Percentiles rank a stretch among this genome's conserved stretches.
phyloP scores from a whole-genome alignment of 2,329 filamentous ascomycete species.

The Zasmidium citrigriseum region DNA sequence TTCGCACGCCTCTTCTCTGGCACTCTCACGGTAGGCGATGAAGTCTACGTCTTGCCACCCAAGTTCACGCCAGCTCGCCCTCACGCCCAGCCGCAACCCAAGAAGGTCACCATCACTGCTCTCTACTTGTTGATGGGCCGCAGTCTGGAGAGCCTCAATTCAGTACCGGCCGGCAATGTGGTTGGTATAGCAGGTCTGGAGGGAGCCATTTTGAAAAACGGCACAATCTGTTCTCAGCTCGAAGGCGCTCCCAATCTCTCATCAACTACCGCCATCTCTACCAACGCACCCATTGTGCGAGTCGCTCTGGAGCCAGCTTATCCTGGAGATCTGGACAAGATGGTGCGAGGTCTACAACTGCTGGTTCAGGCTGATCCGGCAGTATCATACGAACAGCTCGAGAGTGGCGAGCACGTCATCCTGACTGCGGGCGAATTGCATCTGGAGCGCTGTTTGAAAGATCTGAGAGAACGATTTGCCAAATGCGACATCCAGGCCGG shows the following conservation, averaged over 20 bases:
- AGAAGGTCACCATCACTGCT: conserved; percentile 80
- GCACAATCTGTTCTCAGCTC: conserved; percentile 84
- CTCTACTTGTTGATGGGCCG: conserved; percentile 96
- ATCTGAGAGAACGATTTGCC: conserved; percentile 88
- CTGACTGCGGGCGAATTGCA: conserved; percentile 93
- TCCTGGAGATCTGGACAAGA: conserved; percentile 87
- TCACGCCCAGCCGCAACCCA: conserved; percentile 69
- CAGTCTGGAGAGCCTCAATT: conserved; percentile 76
- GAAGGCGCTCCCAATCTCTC: conserved; percentile 88
- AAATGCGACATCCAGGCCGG: conserved; percentile 93
- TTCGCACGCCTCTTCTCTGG: conserved; percentile 95
- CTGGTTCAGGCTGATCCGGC: conserved; percentile 95
- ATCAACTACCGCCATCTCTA: conserved; percentile 75
- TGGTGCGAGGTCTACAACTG: conserved; percentile 84
- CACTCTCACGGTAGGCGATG: conserved; percentile 83
- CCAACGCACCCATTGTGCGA: conserved; percentile 78
- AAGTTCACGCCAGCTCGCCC: conserved; percentile 87
- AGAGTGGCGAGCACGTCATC: conserved; percentile 92
- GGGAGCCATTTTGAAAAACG: conserved; percentile 92
- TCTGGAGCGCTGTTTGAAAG: conserved; percentile 88
- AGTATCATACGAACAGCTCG: conserved; percentile 90
- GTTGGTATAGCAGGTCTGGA: conserved; percentile 94
- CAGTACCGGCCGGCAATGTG: conserved; percentile 89
- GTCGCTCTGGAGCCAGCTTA: conserved; percentile 93
- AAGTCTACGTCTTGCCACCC: conserved; percentile 85